These are phyloP conservation scores for Tagetes patula DNA, from an alignment of 129 eudicot species.

Conservation along the genomic window DNA sequence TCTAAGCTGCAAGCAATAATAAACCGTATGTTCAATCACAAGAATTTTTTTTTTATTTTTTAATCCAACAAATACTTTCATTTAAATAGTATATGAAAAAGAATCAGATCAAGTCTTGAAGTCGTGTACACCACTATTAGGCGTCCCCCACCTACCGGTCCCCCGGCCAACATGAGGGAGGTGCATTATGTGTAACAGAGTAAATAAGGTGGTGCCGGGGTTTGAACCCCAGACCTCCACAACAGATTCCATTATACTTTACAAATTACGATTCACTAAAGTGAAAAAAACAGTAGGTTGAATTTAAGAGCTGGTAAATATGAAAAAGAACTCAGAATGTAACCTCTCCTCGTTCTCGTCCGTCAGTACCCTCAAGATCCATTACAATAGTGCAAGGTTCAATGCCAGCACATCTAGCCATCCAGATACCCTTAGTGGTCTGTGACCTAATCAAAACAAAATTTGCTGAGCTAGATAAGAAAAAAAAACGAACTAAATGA, in stretches of 20 bases:
- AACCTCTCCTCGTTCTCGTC: slow-evolving; percentile 29
- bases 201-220: no score
- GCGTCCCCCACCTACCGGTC: no score
- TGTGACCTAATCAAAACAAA: slow-evolving; percentile 18
- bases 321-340: not conserved
- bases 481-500: no score
- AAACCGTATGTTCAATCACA: not conserved
- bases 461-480: not conserved
- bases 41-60: no score
- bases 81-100: no score
- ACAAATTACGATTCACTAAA: no score
- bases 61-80: no score
- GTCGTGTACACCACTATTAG: no score
- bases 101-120: not conserved
- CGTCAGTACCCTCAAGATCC: slow-evolving; percentile 27
- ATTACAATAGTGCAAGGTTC: slow-evolving; percentile 24
- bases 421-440: slow-evolving; percentile 25
- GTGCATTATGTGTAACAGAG: no score
- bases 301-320: not conserved
- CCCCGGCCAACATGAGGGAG: no score
- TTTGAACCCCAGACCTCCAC: no score
- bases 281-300: not conserved
- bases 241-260: no score
- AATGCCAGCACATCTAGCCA: slow-evolving; percentile 24
- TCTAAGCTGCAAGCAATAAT: not conserved